Evolutionary conservation across 2,329 filamentous ascomycete species (phyloP).

Genomic region (Hymenoscyphus occultus): DNA sequence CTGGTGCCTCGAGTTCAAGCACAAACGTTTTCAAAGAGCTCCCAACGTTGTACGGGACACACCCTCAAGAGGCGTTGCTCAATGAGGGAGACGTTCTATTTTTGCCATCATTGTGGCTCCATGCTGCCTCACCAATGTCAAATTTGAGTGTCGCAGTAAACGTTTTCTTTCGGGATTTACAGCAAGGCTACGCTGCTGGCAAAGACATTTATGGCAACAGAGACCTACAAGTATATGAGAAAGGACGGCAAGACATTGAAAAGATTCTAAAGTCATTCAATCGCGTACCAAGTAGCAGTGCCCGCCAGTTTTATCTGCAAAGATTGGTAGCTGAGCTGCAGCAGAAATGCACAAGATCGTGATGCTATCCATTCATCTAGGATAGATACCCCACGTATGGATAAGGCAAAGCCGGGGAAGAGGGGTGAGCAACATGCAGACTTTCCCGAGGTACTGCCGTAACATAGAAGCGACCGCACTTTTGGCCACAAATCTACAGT

Average conservation of each 20-base stretch:
- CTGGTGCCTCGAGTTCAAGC: slow-evolving; percentile 77
- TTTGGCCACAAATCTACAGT: neutral
- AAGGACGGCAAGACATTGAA: slow-evolving; percentile 68
- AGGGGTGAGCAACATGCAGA: neutral
- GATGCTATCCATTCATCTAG: neutral
- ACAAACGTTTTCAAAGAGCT: slow-evolving; percentile 63
- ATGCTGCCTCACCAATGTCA: slow-evolving; percentile 62
- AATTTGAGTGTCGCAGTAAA: slow-evolving; percentile 76
- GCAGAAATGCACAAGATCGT: slow-evolving; percentile 16
- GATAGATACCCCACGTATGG: neutral
- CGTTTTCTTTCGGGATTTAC: slow-evolving; percentile 76
- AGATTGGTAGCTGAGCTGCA: slow-evolving; percentile 67
- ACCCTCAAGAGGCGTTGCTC: slow-evolving; percentile 65
- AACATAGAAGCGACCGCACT: neutral
- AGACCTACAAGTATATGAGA: slow-evolving; percentile 81
- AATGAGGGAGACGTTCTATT: slow-evolving; percentile 74
- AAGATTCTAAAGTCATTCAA: slow-evolving; percentile 64
- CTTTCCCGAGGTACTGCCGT: neutral
- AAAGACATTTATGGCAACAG: slow-evolving; percentile 86
- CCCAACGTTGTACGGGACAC: slow-evolving; percentile 46
- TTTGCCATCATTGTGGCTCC: slow-evolving; percentile 80
- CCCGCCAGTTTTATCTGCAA: slow-evolving; percentile 71
- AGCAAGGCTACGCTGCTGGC: slow-evolving; percentile 66
- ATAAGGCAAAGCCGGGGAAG: neutral
- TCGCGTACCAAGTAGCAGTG: slow-evolving; percentile 57